These are phyloP conservation scores for Ogataea methylovora DNA, from an alignment of 805 yeast species.

Conservation along the genomic window DNA sequence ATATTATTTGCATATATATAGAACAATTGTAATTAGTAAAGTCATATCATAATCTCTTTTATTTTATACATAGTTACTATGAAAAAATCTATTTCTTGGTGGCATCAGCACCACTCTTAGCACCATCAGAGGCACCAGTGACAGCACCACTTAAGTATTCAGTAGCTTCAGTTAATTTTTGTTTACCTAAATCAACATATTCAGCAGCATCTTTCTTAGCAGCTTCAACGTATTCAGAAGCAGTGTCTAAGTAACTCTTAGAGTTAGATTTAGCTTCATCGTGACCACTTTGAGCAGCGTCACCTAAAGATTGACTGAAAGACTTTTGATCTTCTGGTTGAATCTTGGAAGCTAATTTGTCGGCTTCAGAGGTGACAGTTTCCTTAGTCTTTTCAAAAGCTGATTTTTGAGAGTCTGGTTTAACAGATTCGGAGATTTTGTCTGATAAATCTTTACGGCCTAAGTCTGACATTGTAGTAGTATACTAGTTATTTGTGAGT, in stretches of 20 bases:
- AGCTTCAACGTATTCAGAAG: conserved; percentile 34
- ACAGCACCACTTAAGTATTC: conserved; percentile 54
- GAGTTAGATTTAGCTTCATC: conserved; percentile 32
- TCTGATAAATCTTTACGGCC: conserved; percentile 72
- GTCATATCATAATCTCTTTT: not conserved
- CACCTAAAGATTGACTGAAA: conserved; percentile 49
- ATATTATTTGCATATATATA: too few relatives aligned
- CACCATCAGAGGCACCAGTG: conserved; percentile 44
- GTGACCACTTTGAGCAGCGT: conserved; percentile 34
- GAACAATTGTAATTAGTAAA: too few relatives aligned
- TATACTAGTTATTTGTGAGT: too few relatives aligned
- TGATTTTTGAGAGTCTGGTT: conserved; percentile 68
- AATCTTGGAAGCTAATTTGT: conserved; percentile 49
- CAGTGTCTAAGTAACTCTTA: conserved; percentile 34
- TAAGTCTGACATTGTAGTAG: conserved; percentile 21
- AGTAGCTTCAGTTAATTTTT: conserved; percentile 40
- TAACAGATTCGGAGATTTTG: conserved; percentile 59
- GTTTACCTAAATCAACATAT: conserved; percentile 45
- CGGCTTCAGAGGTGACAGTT: conserved; percentile 54
- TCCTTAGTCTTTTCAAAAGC: conserved; percentile 67
- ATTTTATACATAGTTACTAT: not conserved
- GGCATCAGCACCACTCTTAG: conserved; percentile 7
- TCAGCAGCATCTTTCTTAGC: conserved; percentile 41
- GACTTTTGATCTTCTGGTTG: conserved; percentile 69
- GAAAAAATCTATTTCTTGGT: not conserved